phyloP scores from a whole-genome alignment of 75 land plant genomes.

The Larix kaempferi region DNA sequence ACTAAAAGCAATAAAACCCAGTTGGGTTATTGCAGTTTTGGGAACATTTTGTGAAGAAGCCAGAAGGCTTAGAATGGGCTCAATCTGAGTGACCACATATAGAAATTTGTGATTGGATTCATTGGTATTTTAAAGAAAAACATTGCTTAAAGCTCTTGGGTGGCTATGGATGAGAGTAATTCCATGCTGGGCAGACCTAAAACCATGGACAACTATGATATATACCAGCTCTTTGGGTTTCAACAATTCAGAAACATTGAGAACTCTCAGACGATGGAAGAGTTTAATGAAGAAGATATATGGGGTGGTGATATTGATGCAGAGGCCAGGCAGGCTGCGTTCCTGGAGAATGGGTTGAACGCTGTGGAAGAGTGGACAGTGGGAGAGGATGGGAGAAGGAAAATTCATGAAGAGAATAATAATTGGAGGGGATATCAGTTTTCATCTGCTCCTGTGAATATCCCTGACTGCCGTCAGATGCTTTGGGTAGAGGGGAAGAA shows the following conservation, averaged over 20 bases:
- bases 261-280: neutral
- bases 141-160: neutral
- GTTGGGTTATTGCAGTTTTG: too few species aligned
- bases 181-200: neutral
- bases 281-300: slow-evolving; percentile 4
- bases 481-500: slow-evolving; percentile 19
- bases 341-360: neutral
- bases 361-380: neutral
- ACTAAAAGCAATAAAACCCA: too few species aligned
- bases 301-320: neutral
- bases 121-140: too few species aligned
- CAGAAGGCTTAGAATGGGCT: too few species aligned
- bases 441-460: slow-evolving; percentile 58
- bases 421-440: slow-evolving; percentile 7
- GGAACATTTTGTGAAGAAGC: too few species aligned
- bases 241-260: neutral
- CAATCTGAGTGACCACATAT: too few species aligned
- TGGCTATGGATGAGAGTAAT: neutral
- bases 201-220: neutral
- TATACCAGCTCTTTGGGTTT: neutral
- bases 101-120: too few species aligned
- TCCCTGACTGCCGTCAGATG: slow-evolving; percentile 69
- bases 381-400: neutral
- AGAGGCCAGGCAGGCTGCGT: neutral
- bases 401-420: too few species aligned